Evolutionary conservation across 2,329 filamentous ascomycete species (phyloP).

Genomic region (Penicillium decumbens): DNA sequence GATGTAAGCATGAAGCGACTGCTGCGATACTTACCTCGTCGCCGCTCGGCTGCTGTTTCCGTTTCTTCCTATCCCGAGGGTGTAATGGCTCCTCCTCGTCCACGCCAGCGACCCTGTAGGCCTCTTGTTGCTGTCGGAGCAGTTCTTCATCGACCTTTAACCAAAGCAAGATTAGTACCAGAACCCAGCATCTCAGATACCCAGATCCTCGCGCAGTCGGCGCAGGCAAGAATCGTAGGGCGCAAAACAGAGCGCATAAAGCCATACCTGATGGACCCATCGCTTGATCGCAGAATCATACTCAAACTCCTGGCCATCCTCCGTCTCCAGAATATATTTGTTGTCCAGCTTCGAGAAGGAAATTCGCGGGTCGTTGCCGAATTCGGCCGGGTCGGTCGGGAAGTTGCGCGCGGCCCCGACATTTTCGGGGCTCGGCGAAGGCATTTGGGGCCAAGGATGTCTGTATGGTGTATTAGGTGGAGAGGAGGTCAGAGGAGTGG

Average conservation of each 20-base stretch:
- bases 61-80: slow-evolving; percentile 50
- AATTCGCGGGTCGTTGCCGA: slow-evolving; percentile 74
- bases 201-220: neutral
- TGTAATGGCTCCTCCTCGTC: slow-evolving; percentile 50
- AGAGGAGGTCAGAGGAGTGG: neutral
- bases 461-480: neutral
- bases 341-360: slow-evolving; percentile 79
- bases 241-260: neutral
- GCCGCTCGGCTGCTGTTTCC: slow-evolving; percentile 49
- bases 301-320: slow-evolving; percentile 79
- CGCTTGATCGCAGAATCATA: slow-evolving; percentile 66
- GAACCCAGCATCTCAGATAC: neutral
- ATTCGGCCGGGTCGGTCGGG: slow-evolving; percentile 58
- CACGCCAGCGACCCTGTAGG: slow-evolving; percentile 57
- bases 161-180: neutral
- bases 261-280: slow-evolving; percentile 66
- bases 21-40: slow-evolving; percentile 46
- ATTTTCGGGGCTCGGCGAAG: slow-evolving; percentile 20
- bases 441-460: slow-evolving; percentile 15
- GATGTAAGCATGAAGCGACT: neutral
- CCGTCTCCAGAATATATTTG: slow-evolving; percentile 78
- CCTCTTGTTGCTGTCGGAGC: slow-evolving; percentile 57
- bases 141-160: slow-evolving; percentile 57
- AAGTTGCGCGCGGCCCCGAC: slow-evolving; percentile 34
- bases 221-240: neutral